Conservation (phyloP, 805 yeast genomes). For the Debaryomyces tyrocola region DNA sequence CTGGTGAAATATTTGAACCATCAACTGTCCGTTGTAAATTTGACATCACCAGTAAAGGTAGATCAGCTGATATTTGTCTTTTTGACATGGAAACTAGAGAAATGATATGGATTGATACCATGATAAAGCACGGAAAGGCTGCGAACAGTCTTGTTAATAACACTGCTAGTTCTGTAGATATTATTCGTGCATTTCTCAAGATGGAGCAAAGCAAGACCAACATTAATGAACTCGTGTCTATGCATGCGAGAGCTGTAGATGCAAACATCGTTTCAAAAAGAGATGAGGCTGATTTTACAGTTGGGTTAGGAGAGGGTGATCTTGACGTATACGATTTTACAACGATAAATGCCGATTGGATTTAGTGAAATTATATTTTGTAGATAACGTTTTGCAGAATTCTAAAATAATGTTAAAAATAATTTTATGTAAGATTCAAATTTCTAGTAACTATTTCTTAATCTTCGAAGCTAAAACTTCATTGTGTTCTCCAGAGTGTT, state of each 20-base stretch:
- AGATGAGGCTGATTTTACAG: conserved; percentile 9
- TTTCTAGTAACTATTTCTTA: too few relatives aligned
- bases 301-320: conserved; percentile 9
- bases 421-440: too few relatives aligned
- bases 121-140: too few relatives aligned
- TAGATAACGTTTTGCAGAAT: too few relatives aligned
- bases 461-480: too few relatives aligned
- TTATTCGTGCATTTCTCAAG: background rate
- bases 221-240: conserved; percentile 4
- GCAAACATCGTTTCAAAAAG: conserved; percentile 1
- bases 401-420: too few relatives aligned
- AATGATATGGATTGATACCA: conserved; percentile 8
- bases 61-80: conserved; percentile 1
- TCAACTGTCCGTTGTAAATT: conserved; percentile 7
- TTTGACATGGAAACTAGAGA: conserved; percentile 6
- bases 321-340: conserved; percentile 9
- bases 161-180: background rate
- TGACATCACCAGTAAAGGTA: conserved; percentile 4
- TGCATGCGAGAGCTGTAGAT: conserved; percentile 4
- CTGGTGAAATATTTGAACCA: conserved; percentile 9
- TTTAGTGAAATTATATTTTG: background rate
- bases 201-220: conserved; percentile 4
- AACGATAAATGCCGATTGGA: conserved; percentile 8
- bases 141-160: conserved; percentile 1
- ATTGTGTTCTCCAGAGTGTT: too few relatives aligned